Base-by-base conservation (phyloP, 805 yeast genomes). In the Metschnikowia aberdeeniae region DNA sequence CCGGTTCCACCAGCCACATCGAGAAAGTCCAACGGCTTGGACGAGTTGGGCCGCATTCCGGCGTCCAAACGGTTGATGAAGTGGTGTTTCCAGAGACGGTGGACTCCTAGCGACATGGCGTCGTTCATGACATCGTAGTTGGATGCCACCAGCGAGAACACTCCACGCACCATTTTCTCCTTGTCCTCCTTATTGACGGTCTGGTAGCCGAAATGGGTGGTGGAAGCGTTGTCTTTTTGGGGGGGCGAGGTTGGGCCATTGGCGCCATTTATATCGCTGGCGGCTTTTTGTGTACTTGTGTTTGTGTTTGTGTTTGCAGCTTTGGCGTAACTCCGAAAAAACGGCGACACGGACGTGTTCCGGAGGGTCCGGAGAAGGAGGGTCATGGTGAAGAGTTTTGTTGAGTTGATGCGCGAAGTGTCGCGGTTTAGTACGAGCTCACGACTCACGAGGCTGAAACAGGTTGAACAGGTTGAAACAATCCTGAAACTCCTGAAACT, bases 1-100 rank as follows among this genome's bases (percentile, higher is more conserved):
- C 99, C 99, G 9, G 98, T 89, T 20, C 99, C 99, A 48, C 99
- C 99, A 24, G 99, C 99, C 46, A 93, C 98, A 66, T 93, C 99
- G 52, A 93, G 75, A 60, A 93, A 92, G 47, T 82, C 80, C 57
- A 93, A 72, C 3, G 97, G 96, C 53, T 83, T 78, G 11, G 70
- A 63, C 11, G 81, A 78, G 37, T 92, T 95, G 5, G 96, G 92
- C 60, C 98, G 78, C 72, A 81, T 81, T 29, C 99, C 99, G 36
- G 97, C 95, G 61, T 93, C 97, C 45, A 93, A 72, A 54, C 87
- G 81, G 56, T 81, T 76, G 58, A 93, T 89, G 62, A 93, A 85
- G 61, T 90, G 96, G 60, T 79, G 81, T 62, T 93, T 93, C 99
- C 99, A 93, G 37, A 92, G 71, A 58, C 99, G 77, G 64, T 93